Evolutionary conservation across 176 grass and related monocot genomes (phyloP).

Genomic region (Musa itinerans): DNA sequence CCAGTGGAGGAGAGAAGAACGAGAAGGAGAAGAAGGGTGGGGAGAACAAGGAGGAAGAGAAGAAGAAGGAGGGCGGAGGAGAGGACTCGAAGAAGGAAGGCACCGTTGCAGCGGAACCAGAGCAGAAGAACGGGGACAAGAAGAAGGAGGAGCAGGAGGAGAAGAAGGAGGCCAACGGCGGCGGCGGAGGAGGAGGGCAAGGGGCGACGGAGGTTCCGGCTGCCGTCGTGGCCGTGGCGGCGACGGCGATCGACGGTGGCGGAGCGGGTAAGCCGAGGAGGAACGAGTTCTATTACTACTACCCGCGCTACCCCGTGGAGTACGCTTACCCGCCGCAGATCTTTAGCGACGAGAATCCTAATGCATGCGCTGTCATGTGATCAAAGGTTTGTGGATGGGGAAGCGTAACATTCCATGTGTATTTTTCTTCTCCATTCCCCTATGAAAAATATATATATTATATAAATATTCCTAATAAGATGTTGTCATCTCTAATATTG

Average conservation of each 20-base stretch:
- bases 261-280: background rate
- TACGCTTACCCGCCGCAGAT: background rate
- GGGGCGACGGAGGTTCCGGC: background rate
- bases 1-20: background rate
- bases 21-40: background rate
- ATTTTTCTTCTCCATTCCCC: too few relatives aligned
- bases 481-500: too few relatives aligned
- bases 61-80: background rate
- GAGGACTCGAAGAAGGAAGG: background rate
- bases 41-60: background rate
- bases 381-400: background rate
- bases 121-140: background rate
- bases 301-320: background rate
- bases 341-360: conserved; percentile 12
- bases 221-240: background rate
- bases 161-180: background rate
- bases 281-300: conserved; percentile 5
- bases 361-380: conserved; percentile 8
- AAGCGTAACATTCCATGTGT: too few relatives aligned
- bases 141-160: background rate
- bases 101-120: background rate
- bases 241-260: background rate
- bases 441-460: too few relatives aligned
- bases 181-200: background rate
- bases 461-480: too few relatives aligned